These are phyloP conservation scores for Penicillium crustosum DNA, from an alignment of 2,329 filamentous ascomycete genomes.

Conservation along the genomic window DNA sequence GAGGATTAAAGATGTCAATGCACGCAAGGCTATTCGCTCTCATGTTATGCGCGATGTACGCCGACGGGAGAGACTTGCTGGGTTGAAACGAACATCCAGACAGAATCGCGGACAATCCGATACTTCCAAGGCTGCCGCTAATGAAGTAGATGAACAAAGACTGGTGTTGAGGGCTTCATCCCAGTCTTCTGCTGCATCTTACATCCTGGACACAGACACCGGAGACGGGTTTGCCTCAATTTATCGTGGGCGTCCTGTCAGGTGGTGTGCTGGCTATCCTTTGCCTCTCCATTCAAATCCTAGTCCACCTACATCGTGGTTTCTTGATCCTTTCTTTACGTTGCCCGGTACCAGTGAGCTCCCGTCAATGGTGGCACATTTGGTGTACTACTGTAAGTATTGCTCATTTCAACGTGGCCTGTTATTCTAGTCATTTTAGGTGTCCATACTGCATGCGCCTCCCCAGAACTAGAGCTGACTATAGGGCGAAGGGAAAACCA, in stretches of 20 bases:
- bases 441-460: neutral
- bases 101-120: constrained; percentile 19
- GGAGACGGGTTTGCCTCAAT: constrained; percentile 5
- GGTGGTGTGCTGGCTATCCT: constrained; percentile 21
- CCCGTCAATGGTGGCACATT: constrained; percentile 27
- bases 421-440: neutral
- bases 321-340: constrained; percentile 38
- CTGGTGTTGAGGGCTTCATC: constrained; percentile 16
- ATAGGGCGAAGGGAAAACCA: constrained; percentile 29
- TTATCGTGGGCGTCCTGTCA: constrained; percentile 16
- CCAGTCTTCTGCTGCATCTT: constrained; percentile 15
- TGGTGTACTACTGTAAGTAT: constrained; percentile 39
- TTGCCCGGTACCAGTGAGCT: constrained; percentile 30
- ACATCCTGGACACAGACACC: neutral
- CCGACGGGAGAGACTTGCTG: constrained; percentile 41
- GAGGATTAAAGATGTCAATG: constrained; percentile 40
- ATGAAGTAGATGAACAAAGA: constrained; percentile 12
- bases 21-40: constrained; percentile 43
- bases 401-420: neutral
- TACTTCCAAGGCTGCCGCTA: constrained; percentile 5
- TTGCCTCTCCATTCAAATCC: constrained; percentile 16
- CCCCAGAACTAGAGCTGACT: constrained; percentile 16
- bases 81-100: constrained; percentile 38
- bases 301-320: constrained; percentile 27
- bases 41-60: constrained; percentile 48